These are phyloP conservation scores for Tylopilus subfusipes DNA, from an alignment of 768 basidiomycete genomes.

Conservation along the genomic window DNA sequence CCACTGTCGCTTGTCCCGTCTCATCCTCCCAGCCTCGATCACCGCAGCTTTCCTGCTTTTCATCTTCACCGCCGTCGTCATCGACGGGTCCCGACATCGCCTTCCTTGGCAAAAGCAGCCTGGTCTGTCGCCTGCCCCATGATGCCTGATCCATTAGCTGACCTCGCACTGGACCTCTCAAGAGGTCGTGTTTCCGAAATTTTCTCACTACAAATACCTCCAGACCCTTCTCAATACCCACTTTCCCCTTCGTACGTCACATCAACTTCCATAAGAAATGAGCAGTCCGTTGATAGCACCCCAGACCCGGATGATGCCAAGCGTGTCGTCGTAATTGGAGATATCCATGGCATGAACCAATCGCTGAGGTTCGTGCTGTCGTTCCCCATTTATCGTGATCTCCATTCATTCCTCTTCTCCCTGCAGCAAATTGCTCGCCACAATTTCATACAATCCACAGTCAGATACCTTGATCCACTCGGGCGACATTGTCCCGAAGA, in stretches of 20 bases:
- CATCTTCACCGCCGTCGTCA: constrained; percentile 36
- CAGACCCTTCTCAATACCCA: constrained; percentile 43
- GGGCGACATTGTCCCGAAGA: constrained; percentile 79
- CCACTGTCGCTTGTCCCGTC: not conserved
- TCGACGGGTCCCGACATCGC: constrained; percentile 4
- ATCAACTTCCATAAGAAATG: not conserved
- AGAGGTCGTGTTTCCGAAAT: constrained; percentile 43
- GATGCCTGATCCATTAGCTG: not conserved
- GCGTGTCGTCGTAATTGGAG: constrained; percentile 78
- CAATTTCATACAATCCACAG: constrained; percentile 55
- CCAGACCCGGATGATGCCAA: constrained; percentile 46
- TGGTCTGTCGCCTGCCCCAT: constrained; percentile 3
- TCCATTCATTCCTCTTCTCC: not conserved
- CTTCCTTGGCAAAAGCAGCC: constrained; percentile 14
- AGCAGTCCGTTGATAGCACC: not conserved
- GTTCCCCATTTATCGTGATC: not conserved
- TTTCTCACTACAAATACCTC: constrained; percentile 46
- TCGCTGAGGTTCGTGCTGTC: constrained; percentile 55
- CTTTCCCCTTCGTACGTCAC: constrained; percentile 51
- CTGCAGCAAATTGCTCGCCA: constrained; percentile 56
- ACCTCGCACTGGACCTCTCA: not conserved
- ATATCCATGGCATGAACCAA: constrained; percentile 79
- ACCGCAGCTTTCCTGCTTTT: constrained; percentile 41
- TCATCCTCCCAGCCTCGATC: constrained; percentile 33
- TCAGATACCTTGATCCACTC: constrained; percentile 74